Percentiles rank a stretch among this genome's conserved stretches.
Conservation (phyloP, 805 yeast species). For the Allodekkera sacchari region DNA sequence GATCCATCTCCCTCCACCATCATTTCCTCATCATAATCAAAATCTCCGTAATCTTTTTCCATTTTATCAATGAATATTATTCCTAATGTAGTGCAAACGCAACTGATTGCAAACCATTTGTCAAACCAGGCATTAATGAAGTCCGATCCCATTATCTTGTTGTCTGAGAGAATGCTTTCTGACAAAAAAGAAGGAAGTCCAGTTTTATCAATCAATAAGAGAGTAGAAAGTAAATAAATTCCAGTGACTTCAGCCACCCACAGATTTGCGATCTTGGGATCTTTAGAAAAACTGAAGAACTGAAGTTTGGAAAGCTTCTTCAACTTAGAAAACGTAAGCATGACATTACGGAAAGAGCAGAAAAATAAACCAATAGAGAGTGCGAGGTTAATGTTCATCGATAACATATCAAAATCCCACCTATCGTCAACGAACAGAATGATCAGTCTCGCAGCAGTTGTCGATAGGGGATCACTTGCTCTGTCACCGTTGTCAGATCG, state of each 20-base stretch:
- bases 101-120: constrained; percentile 38
- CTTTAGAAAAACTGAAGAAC: constrained; percentile 2
- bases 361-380: constrained; percentile 52
- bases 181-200: constrained; percentile 36
- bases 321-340: constrained; percentile 50
- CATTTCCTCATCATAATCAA: constrained; percentile 23
- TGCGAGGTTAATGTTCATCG: constrained; percentile 39
- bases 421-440: constrained; percentile 17
- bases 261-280: constrained; percentile 29
- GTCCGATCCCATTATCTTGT: constrained; percentile 15
- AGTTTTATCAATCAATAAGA: constrained; percentile 39
- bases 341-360: constrained; percentile 58
- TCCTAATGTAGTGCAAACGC: constrained; percentile 26
- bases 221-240: constrained; percentile 43
- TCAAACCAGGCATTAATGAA: constrained; percentile 47
- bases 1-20: constrained; percentile 9
- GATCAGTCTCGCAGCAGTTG: constrained; percentile 36
- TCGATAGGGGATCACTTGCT: constrained; percentile 30
- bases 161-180: constrained; percentile 16
- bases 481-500: no score
- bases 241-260: constrained; percentile 33
- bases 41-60: constrained; percentile 15
- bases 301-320: constrained; percentile 10
- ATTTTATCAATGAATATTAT: constrained; percentile 18
- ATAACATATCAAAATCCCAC: constrained; percentile 30